These are phyloP conservation scores for Urostyla sp. DNA, from an alignment of 73 alveolate genomes.

Conservation along the genomic window DNA sequence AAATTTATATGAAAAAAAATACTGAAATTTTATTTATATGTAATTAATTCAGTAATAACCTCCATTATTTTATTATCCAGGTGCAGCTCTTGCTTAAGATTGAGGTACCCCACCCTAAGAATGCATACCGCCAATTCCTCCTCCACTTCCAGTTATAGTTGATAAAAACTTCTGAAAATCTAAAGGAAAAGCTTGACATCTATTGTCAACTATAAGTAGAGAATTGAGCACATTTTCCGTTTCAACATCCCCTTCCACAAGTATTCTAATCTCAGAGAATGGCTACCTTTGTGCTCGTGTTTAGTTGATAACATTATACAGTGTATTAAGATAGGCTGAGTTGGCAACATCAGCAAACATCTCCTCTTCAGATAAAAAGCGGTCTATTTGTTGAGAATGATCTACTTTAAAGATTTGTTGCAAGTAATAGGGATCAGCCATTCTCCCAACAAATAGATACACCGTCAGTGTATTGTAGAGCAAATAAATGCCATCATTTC, in stretches of 20 bases:
- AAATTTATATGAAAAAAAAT: not conserved
- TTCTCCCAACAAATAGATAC: conserved; percentile 40
- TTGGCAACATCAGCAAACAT: conserved; percentile 28
- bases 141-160: conserved; percentile 39
- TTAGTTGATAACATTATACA: conserved; percentile 21
- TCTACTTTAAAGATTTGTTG: conserved; percentile 21
- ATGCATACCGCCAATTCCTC: conserved; percentile 25
- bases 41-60: not conserved
- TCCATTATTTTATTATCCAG: too few relatives aligned
- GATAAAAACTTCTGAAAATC: conserved; percentile 32
- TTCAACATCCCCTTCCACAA: conserved; percentile 55
- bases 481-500: conserved; percentile 1
- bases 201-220: conserved; percentile 27
- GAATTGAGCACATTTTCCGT: conserved; percentile 23
- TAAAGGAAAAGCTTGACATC: conserved; percentile 7
- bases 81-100: too few relatives aligned
- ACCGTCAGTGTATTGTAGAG: conserved; percentile 28
- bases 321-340: conserved; percentile 11
- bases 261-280: conserved; percentile 30
- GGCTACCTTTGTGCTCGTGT: conserved; percentile 42
- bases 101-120: conserved; percentile 43
- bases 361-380: conserved; percentile 43
- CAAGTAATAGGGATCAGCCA: conserved; percentile 40
- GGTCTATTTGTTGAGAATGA: conserved; percentile 2
- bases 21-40: too few relatives aligned